phyloP scores from a whole-genome alignment of 108 stramenopile genomes.

The Chaetoceros muelleri region DNA sequence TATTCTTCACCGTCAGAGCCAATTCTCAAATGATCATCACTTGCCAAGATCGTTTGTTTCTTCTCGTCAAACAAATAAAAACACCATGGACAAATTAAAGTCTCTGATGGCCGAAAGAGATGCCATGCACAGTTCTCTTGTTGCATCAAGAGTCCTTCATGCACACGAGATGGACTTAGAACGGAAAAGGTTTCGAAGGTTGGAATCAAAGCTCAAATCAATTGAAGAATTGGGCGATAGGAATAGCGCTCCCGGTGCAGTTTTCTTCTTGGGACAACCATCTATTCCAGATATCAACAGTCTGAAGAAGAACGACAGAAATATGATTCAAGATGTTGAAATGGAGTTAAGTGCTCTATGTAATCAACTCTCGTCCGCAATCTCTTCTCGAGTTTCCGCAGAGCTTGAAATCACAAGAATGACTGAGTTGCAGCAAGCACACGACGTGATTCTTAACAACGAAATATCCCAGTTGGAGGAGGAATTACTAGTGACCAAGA shows the following conservation, averaged over 20 bases:
- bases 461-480: neutral
- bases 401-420: conserved; percentile 42
- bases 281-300: conserved; percentile 1
- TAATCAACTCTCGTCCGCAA: conserved; percentile 57
- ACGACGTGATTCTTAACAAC: no score
- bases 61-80: neutral
- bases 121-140: conserved; percentile 41
- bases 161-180: conserved; percentile 38
- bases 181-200: conserved; percentile 14
- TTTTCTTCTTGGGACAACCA: conserved; percentile 1
- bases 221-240: conserved; percentile 2
- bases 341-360: conserved; percentile 45
- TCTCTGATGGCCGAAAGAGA: conserved; percentile 51
- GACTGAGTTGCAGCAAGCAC: conserved; percentile 18
- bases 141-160: conserved; percentile 46
- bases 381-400: conserved; percentile 35
- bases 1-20: no score
- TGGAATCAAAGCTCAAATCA: conserved; percentile 13
- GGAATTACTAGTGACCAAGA: neutral
- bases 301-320: neutral
- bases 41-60: no score
- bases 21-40: no score
- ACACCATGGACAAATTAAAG: conserved; percentile 15
- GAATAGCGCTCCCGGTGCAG: neutral
- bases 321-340: conserved; percentile 20